Percentiles rank a stretch among this genome's conserved stretches.
Conservation (phyloP, 495 filamentous ascomycete genomes). For the Hypoxylon fragiforme region DNA sequence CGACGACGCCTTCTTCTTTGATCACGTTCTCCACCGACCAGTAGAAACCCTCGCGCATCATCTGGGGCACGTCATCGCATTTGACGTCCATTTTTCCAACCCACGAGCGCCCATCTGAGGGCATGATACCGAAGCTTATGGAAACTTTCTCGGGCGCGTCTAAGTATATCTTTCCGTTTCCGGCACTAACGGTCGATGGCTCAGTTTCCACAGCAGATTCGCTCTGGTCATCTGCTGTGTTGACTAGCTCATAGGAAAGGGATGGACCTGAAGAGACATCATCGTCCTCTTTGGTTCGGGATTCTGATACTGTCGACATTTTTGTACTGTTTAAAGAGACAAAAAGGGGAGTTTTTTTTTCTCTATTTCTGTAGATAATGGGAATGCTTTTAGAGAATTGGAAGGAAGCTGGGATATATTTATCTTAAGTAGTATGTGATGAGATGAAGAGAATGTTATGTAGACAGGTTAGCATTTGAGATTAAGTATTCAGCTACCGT, state of each 20-base stretch:
- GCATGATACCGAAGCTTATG: neutral
- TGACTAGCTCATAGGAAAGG: slow-evolving; percentile 4
- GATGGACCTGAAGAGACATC: slow-evolving; percentile 1
- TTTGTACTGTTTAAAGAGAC: slow-evolving; percentile 2
- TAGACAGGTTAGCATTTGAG: too few species aligned
- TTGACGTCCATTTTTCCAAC: slow-evolving; percentile 15
- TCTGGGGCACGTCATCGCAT: slow-evolving; percentile 20
- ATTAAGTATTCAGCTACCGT: too few species aligned
- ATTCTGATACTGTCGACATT: slow-evolving; percentile 9
- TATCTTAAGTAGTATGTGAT: too few species aligned
- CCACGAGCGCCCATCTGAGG: slow-evolving; percentile 6
- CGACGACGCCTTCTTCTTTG: slow-evolving; percentile 15
- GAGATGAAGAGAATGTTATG: too few species aligned
- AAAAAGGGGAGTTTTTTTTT: neutral
- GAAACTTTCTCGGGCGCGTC: neutral
- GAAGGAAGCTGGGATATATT: too few species aligned
- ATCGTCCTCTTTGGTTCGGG: neutral
- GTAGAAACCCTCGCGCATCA: slow-evolving; percentile 32
- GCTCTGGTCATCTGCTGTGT: slow-evolving; percentile 2
- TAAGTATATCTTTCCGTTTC: neutral
- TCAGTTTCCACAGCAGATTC: slow-evolving; percentile 3
- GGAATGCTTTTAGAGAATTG: too few species aligned
- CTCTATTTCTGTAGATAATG: too few species aligned
- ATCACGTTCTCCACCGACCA: slow-evolving; percentile 19
- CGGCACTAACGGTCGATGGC: slow-evolving; percentile 10